phyloP scores from a whole-genome alignment of 2,329 filamentous ascomycete genomes.

The Sporothrix schenckii region DNA sequence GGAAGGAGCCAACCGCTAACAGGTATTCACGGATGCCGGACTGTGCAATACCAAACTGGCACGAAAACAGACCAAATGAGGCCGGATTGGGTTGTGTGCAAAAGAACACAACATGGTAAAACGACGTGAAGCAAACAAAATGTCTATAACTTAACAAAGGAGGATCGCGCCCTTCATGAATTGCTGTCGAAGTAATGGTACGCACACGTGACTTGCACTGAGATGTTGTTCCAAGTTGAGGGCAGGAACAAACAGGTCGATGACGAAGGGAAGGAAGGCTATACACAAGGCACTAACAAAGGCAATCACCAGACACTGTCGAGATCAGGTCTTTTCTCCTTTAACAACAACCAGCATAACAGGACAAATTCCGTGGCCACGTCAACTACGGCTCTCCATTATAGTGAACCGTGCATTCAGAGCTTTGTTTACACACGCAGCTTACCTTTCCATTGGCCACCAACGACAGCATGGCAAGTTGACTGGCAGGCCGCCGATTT shows the following conservation, averaged over 20 bases:
- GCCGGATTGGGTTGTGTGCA: background rate
- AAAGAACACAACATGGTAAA: background rate
- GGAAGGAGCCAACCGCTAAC: conserved; percentile 14
- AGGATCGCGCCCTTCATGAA: background rate
- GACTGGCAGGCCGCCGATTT: background rate
- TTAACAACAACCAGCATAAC: background rate
- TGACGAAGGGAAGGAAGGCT: conserved; percentile 7
- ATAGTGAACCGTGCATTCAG: background rate
- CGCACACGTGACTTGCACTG: background rate
- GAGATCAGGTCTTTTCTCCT: background rate
- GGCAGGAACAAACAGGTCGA: background rate
- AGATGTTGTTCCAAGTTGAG: background rate
- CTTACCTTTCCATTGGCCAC: no score
- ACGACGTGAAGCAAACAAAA: background rate
- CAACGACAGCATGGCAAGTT: background rate
- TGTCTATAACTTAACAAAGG: background rate
- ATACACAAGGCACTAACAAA: background rate
- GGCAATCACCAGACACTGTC: background rate
- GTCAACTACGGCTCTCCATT: background rate
- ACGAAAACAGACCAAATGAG: background rate
- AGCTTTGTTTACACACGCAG: background rate
- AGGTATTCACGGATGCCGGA: conserved; percentile 2
- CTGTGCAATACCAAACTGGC: background rate
- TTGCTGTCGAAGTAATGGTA: background rate
- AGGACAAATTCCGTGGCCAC: background rate